Base-by-base conservation (phyloP, 2,329 filamentous ascomycete genomes). In the Chrysoporthe puriensis region DNA sequence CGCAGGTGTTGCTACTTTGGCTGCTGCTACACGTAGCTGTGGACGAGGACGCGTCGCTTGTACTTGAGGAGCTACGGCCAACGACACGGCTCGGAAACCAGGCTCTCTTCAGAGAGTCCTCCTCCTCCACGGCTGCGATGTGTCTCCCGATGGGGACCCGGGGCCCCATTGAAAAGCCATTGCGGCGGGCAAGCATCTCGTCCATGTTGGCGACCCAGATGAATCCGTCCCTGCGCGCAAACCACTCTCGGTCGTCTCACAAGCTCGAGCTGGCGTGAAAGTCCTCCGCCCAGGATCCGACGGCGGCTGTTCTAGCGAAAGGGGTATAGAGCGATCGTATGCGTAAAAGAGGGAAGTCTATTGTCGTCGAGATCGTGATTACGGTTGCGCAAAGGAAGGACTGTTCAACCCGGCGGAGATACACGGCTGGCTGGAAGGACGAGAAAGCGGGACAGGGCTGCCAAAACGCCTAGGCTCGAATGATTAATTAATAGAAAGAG, bases 121-220 rank as follows among this genome's bases (percentile, higher is more conserved):
- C 65, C 48, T 64, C 66, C 16, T 46, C 40, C 21, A 56, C 32
- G n/a, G 67, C 61, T 16, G 58, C 70, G 61, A 69, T 63, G 11
- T 69, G 68, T 44, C 71, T 71, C 62, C 69, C 69, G 54, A 74
- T 42, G 26, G 73, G 75, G 26, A 77, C 69, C 4, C 74, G 74
- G 42, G 72, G 71, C 8, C 73, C 75, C 56, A 76, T 72, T 36
- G 69, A 64, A 70, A 74, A 74, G 59, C 70, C 71, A 61, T 73
- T 67, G 64, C 60, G 67, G 13, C 57, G 59, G 34, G 63, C 63
- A 48, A 64, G 66, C 61, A 64, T 64, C 62, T 48, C 68, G 48
- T 69, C 70, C 73, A 74, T 74, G 4, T 18, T 72, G 40, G 9
- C 61, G 62, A 13, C 43, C 40, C 40, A n/a, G 40, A 40, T 18